Conservation (phyloP, 2,329 filamentous ascomycete genomes). For the Huntiella abstrusa region DNA sequence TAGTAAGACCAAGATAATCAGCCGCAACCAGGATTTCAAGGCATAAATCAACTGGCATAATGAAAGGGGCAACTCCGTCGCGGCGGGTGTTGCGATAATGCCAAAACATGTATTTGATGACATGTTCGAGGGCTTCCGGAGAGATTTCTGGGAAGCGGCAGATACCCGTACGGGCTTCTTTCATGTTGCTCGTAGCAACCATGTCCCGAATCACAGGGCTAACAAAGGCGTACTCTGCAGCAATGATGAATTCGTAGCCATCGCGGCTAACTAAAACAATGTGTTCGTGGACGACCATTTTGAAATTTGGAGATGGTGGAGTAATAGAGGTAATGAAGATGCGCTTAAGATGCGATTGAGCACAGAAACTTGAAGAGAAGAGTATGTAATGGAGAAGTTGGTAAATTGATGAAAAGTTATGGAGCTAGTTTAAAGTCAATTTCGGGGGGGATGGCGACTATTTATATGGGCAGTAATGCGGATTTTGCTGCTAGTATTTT, state of each 20-base stretch:
- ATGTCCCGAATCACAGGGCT: constrained; percentile 58
- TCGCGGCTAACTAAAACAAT: constrained; percentile 60
- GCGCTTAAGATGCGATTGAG: background rate
- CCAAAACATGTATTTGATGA: constrained; percentile 71
- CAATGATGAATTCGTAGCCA: constrained; percentile 57
- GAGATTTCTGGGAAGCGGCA: constrained; percentile 12
- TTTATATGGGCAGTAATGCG: background rate
- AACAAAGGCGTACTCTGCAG: constrained; percentile 50
- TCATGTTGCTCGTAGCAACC: constrained; percentile 43
- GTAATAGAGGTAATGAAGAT: background rate
- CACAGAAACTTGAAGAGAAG: background rate
- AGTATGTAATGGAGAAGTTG: background rate
- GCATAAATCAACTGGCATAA: constrained; percentile 60
- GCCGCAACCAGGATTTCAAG: constrained; percentile 61
- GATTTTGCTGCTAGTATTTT: no score
- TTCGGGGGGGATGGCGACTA: background rate
- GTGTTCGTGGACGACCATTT: constrained; percentile 33
- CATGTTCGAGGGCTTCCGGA: constrained; percentile 56
- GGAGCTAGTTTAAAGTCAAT: background rate
- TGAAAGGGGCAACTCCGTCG: constrained; percentile 51
- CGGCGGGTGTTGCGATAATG: constrained; percentile 63
- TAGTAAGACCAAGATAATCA: constrained; percentile 50
- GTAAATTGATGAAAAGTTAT: background rate
- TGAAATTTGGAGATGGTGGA: background rate
- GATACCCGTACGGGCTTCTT: constrained; percentile 11